phyloP scores from a whole-genome alignment of 257 asterid species.

The Capsicum pubescens region DNA sequence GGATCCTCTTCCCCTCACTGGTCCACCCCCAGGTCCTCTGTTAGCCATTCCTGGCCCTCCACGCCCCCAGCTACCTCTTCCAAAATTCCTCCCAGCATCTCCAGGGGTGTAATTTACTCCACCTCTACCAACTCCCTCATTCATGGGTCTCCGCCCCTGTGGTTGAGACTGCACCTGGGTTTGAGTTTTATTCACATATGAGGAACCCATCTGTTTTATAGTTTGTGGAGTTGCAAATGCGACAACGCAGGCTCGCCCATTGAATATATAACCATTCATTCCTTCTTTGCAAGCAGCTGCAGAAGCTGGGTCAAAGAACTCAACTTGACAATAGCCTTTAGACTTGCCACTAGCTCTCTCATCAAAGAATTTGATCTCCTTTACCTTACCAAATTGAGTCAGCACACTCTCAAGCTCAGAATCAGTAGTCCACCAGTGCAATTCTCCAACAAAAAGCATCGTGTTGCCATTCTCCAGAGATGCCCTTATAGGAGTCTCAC shows the following conservation, averaged over 20 bases:
- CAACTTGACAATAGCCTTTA: constrained; percentile 67
- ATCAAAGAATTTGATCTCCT: constrained; percentile 62
- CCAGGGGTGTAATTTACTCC: constrained; percentile 60
- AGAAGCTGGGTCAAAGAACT: constrained; percentile 52
- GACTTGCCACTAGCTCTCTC: constrained; percentile 72
- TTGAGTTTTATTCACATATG: constrained; percentile 51
- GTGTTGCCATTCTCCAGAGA: constrained; percentile 67
- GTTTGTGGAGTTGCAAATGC: constrained; percentile 58
- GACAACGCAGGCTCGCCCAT: constrained; percentile 64
- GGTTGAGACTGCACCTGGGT: constrained; percentile 52
- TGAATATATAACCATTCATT: constrained; percentile 54
- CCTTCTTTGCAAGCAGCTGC: constrained; percentile 63
- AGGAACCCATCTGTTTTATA: constrained; percentile 53
- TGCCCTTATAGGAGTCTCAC: constrained; percentile 59
- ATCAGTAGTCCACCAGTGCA: constrained; percentile 74
- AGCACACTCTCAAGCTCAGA: constrained; percentile 59
- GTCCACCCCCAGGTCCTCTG: constrained; percentile 75
- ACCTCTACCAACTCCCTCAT: constrained; percentile 71
- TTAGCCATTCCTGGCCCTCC: constrained; percentile 67
- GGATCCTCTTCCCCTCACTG: constrained; percentile 61
- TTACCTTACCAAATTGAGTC: constrained; percentile 51
- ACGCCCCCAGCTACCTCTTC: constrained; percentile 60
- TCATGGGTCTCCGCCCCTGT: constrained; percentile 66
- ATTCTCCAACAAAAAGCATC: constrained; percentile 60
- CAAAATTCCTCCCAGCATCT: constrained; percentile 57